Evolutionary conservation across 129 eudicot genomes (phyloP).

Genomic region (Deinandra increscens): DNA sequence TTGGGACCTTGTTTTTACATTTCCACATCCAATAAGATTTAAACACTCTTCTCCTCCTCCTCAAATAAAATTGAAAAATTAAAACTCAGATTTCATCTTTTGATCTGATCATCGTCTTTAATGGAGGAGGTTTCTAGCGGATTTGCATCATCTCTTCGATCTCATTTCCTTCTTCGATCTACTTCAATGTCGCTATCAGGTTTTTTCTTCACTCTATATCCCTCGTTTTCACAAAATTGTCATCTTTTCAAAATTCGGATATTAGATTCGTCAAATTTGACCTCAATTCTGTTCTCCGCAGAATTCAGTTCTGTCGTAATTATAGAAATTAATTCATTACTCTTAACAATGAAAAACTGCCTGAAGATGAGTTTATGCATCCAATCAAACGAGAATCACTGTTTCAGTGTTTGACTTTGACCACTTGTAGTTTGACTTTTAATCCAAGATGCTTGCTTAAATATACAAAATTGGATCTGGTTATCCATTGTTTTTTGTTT

Average conservation of each 20-base stretch:
- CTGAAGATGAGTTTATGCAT: neutral
- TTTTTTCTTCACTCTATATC: neutral
- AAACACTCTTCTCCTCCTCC: neutral
- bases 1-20: too few species aligned
- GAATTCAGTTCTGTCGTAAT: too few species aligned
- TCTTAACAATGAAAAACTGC: too few species aligned
- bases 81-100: neutral
- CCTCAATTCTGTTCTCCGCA: neutral
- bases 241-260: neutral
- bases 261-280: neutral
- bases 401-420: neutral
- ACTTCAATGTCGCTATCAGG: slow-evolving; percentile 27
- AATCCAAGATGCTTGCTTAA: slow-evolving; percentile 2
- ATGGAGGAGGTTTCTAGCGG: slow-evolving; percentile 3
- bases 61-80: too few species aligned
- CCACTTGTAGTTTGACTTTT: slow-evolving; percentile 16
- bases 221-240: neutral
- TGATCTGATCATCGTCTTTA: neutral
- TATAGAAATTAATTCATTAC: too few species aligned
- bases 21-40: neutral
- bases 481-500: slow-evolving; percentile 21
- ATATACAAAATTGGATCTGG: slow-evolving; percentile 20
- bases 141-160: slow-evolving; percentile 1
- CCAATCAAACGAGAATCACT: neutral
- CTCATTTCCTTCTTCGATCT: neutral